Evolutionary conservation across 192 early-diverging fungal genomes (phyloP), one percentile per base, ranked within the genome.

Genomic region (Gryganskiella cystojenkinii): DNA sequence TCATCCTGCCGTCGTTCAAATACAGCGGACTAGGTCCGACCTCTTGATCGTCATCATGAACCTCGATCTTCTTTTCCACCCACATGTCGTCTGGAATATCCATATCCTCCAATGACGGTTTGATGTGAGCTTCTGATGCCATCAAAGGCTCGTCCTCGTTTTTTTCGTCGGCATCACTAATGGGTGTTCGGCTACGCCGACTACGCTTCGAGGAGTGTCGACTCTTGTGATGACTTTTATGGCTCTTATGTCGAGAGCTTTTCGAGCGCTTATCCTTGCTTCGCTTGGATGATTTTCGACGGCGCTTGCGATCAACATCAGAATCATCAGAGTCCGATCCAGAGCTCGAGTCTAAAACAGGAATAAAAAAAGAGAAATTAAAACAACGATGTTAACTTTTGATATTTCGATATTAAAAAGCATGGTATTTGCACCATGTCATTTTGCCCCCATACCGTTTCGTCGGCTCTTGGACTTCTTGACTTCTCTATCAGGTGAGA

Each of bases 1-100:
- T 85, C 50, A 87, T 76, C 47, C 85, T 88, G 55, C 78, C 79
- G 30, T 93, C 91, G 28, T 82, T 80, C 24, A 81, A 52, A 3
- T 86, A 62, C 4, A 92, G 42, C 5, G 93, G 93, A 20, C 84
- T 33, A 2, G 93, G 93, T 11, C 93, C 93, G 4, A 93, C 90
- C 31, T 83, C 81, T 35, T 81, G 82, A 22, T 79, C 68, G 72
- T 93, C 93, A 40, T 92, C 93, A 0, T 81, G 79, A 31, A 86
- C 71, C 24, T 87, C 85, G 10, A 90, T 86, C 73, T 86, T 75
- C 55, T 90, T 90, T 51, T 90, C 88, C 43, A 88, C 85, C 88
- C 88, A 90, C 60, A 87, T 71, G 53, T 88, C 84, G 24, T 83
- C 62, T 3, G 83, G 79, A 25, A 68, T 76, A 52, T 85, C 84